A percentile compares a stretch with the other conserved stretches of the same genome.
These are phyloP conservation scores for Pseudonitzschia delicatissima DNA, from an alignment of 108 stramenopile species.

Conservation along the genomic window DNA sequence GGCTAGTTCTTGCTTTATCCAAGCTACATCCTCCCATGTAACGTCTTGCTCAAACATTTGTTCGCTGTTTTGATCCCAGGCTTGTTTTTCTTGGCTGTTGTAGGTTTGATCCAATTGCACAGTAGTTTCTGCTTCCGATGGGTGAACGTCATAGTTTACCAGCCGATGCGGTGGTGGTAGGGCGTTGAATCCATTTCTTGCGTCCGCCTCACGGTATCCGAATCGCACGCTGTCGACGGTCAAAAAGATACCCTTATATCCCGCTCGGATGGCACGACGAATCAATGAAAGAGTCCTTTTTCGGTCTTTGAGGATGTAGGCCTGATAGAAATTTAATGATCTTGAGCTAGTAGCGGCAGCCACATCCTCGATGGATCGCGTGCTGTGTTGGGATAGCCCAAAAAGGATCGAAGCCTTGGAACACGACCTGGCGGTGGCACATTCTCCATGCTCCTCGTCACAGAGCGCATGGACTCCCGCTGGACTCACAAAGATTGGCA, in stretches of 20 bases:
- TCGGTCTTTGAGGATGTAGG: constrained; percentile 77
- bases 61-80: constrained; percentile 89
- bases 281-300: constrained; percentile 52
- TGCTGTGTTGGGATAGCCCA: constrained; percentile 75
- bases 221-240: constrained; percentile 85
- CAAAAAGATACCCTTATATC: constrained; percentile 71
- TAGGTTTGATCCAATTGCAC: constrained; percentile 45
- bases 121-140: neutral
- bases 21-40: constrained; percentile 84
- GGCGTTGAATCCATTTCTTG: constrained; percentile 69
- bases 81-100: constrained; percentile 49
- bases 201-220: constrained; percentile 84
- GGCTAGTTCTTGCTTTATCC: constrained; percentile 50
- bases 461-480: constrained; percentile 78
- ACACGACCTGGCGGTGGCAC: constrained; percentile 65
- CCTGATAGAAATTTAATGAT: constrained; percentile 54
- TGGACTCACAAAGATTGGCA: constrained; percentile 74
- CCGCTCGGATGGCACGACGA: constrained; percentile 58
- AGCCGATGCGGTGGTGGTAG: constrained; percentile 71
- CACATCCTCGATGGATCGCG: constrained; percentile 72
- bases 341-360: constrained; percentile 31
- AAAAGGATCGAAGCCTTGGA: constrained; percentile 50
- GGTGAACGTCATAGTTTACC: constrained; percentile 66
- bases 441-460: constrained; percentile 59
- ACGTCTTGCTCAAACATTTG: constrained; percentile 72